Base-by-base conservation (phyloP, 768 basidiomycete species). In the Leccinum aurantiacum region DNA sequence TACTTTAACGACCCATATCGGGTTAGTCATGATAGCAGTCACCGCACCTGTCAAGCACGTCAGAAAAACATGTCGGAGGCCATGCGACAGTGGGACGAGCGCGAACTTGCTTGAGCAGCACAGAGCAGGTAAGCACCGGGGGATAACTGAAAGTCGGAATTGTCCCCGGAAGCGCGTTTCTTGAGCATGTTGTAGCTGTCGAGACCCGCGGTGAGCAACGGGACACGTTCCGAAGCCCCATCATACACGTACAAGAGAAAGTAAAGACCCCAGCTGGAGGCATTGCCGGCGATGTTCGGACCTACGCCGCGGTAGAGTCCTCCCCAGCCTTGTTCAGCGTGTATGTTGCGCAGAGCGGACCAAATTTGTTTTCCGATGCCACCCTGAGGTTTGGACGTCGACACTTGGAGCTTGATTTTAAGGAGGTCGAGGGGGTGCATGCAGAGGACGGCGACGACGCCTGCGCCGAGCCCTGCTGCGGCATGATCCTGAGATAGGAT, bases 391-490 rank as follows among this genome's bases (percentile, higher is more conserved):
- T 79, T 82, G 31, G 80, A 75, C 0, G 90, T 95, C 22, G 88
- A 85, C 6, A 97, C 91, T 75, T 98, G 97, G 55, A 94, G 86
- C 70, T 93, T 90, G 71, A 97, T 82, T 77, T 98, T 98, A 75
- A 99, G 81, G 11, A 98, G 83, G 76, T 99, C 97, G 35, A 99
- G 82, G 7, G 97, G 97, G 73, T 98, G 95, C 93, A 98, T 95
- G 75, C 92, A 92, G 31, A 98, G 80, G 52, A 95, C 94, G 37
- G 93, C 91, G 67, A 89, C 88, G 65, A 93, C 86, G 59, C 97
- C 97, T 41, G 97, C 95, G 54, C 91, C 89, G 54, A 98, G 83
- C 58, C 97, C 97, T 48, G 94, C 93, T 56, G 87, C 86, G 33
- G 96, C 95, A 87, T 98, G 95, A 75, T 98, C 97, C 93, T 96